Evolutionary conservation across 78 protist genomes (phyloP).

Genomic region (Pigoraptor vietnamica): DNA sequence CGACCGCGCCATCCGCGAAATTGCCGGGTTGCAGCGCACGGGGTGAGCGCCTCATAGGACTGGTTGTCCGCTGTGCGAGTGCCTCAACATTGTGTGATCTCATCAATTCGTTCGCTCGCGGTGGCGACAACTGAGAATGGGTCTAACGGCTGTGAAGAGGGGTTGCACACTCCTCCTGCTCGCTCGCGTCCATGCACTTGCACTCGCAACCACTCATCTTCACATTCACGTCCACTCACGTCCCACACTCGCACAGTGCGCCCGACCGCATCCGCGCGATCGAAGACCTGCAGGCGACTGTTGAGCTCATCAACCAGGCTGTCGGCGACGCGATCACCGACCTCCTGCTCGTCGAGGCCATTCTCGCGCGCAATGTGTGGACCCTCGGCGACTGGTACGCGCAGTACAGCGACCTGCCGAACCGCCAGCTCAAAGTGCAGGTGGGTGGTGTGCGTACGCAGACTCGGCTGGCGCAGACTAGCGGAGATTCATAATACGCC

Average conservation of each 20-base stretch:
- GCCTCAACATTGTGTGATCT: neutral
- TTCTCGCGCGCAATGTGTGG: conserved; percentile 26
- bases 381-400: conserved; percentile 27
- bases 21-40: neutral
- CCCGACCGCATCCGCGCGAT: neutral
- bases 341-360: conserved; percentile 47
- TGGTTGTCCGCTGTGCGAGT: neutral
- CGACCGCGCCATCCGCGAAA: neutral
- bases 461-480: too few species aligned
- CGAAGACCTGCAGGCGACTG: neutral
- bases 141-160: too few species aligned
- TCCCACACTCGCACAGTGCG: neutral
- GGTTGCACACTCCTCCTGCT: too few species aligned
- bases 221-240: too few species aligned
- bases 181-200: too few species aligned
- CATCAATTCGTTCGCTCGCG: too few species aligned
- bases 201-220: too few species aligned
- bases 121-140: too few species aligned
- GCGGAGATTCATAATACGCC: too few species aligned
- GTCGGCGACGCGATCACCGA: conserved; percentile 74
- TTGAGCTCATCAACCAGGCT: conserved; percentile 31
- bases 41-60: neutral
- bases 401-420: conserved; percentile 64
- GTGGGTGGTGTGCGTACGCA: neutral
- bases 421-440: conserved; percentile 39